Percentiles rank a stretch among this genome's conserved stretches.
phyloP scores from a whole-genome alignment of 78 protist genomes.

The Dictyostelium firmibasis region DNA sequence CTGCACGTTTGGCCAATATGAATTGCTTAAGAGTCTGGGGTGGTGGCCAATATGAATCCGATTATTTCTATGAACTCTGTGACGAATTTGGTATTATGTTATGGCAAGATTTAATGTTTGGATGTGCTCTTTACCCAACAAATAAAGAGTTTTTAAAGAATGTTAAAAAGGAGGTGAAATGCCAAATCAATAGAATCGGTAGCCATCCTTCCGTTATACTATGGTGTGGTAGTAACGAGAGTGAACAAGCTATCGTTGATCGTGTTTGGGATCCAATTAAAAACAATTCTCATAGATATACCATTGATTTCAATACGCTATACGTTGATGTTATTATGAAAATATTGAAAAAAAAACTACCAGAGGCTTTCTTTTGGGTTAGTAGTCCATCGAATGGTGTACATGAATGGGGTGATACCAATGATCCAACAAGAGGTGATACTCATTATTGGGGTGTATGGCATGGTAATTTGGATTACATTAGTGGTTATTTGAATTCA shows the following conservation, averaged over 20 bases:
- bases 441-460: conserved; percentile 83
- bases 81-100: conserved; percentile 85
- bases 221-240: conserved; percentile 94
- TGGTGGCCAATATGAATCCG: conserved; percentile 82
- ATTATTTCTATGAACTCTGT: conserved; percentile 66
- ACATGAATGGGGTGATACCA: conserved; percentile 54
- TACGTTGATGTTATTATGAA: conserved; percentile 73
- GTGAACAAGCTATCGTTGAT: conserved; percentile 83
- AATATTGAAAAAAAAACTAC: conserved; percentile 22
- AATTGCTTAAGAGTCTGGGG: conserved; percentile 83
- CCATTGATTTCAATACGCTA: conserved; percentile 73
- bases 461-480: conserved; percentile 67
- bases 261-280: conserved; percentile 57
- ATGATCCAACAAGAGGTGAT: conserved; percentile 68
- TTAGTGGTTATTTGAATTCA: conserved; percentile 26
- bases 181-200: conserved; percentile 79
- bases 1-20: conserved; percentile 32
- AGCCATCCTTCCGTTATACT: conserved; percentile 81
- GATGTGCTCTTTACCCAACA: conserved; percentile 90
- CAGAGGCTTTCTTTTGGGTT: conserved; percentile 84
- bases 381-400: conserved; percentile 90
- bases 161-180: conserved; percentile 56
- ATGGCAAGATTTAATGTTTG: conserved; percentile 95
- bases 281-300: conserved; percentile 43
- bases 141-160: conserved; percentile 78